Base-by-base conservation (phyloP, 768 basidiomycete species). In the Naganishia randhawae region DNA sequence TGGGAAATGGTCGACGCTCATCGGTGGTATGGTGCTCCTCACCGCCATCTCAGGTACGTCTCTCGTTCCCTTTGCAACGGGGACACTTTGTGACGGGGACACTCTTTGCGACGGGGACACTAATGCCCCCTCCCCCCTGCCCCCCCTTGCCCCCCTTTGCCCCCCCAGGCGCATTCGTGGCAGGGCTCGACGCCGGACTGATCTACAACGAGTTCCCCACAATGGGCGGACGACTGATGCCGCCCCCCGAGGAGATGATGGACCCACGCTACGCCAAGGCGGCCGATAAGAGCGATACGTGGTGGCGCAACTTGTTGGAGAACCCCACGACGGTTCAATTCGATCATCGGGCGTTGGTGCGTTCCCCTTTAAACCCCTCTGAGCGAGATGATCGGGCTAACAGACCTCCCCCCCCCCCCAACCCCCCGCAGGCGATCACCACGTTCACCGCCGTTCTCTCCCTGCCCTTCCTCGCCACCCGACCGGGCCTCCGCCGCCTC, bases 251-350 rank as follows among this genome's bases (percentile, higher is more conserved):
- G 41, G 96, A 98, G 78, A 84, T 99, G 29, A 86, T 94, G 76
- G 87, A 90, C 31, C 76, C 84, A 0, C 82, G 83, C 8, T 98
- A 96, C 78, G 86, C 92, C 8, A 86, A 87, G 78, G 85, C 79
- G 33, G 73, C 81, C 0, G 88, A 90, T 77, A 82, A 85, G 70
- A 86, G 85, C 0, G 92, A 96, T 75, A 76, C 85, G n/a, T 94
- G 89, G 89, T 95, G 92, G 92, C 84, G 96, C 69, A 98, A 97
- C 78, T 82, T 98, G 61, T 87, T 96, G 71, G 96, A 99, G 81
- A 99, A 99, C 75, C 96, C 96, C 9, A 93, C 90, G 10, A 96
- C 95, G 0, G 94, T 94, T 9, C 96, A 99, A 77, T 98, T 98
- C 74, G 87, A 99, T 76, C 96, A 99, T 80, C 88, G 96, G 25